These are phyloP conservation scores for Leccinum subfulvum DNA, from an alignment of 1,284 basidiomycete species.

Conservation along the genomic window DNA sequence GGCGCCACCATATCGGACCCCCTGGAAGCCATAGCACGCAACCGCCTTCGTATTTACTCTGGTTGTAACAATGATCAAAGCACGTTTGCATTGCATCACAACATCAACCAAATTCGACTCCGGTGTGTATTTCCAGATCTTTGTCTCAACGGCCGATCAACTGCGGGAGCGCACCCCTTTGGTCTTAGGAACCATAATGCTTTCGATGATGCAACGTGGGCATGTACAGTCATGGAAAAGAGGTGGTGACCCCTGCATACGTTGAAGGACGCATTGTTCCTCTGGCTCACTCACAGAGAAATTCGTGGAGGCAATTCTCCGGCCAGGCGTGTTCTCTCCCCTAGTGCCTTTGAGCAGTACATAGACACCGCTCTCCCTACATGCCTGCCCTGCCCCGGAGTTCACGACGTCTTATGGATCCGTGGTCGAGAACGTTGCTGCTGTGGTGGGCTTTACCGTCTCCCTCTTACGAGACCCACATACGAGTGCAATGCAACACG, in stretches of 20 bases:
- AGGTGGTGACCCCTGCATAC: conserved; percentile 81
- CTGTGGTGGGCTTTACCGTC: too few species aligned
- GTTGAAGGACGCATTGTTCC: conserved; percentile 78
- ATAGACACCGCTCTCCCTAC: too few species aligned
- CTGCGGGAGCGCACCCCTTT: conserved; percentile 39
- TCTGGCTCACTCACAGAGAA: conserved; percentile 72
- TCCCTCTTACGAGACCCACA: too few species aligned
- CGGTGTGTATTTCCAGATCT: conserved; percentile 70
- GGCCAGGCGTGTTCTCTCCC: conserved; percentile 84
- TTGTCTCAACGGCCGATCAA: conserved; percentile 52
- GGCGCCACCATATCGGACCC: conserved; percentile 42
- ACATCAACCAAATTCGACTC: conserved; percentile 57
- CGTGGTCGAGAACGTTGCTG: too few species aligned
- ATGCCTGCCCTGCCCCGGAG: too few species aligned
- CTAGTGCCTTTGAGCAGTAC: conserved; percentile 27
- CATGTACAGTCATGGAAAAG: conserved; percentile 41
- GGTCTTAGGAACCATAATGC: conserved; percentile 45
- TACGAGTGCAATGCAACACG: too few species aligned
- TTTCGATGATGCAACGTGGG: conserved; percentile 23
- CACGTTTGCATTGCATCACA: conserved; percentile 56
- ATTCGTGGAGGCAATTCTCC: conserved; percentile 80
- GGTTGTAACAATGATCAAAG: conserved; percentile 37
- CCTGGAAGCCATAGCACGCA: conserved; percentile 58
- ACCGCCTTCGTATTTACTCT: conserved; percentile 58
- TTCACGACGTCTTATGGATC: too few species aligned